Evolutionary conservation across 306 rosid genomes (phyloP), one percentile per base, ranked within the genome.

Genomic region (Glycine latifolia): DNA sequence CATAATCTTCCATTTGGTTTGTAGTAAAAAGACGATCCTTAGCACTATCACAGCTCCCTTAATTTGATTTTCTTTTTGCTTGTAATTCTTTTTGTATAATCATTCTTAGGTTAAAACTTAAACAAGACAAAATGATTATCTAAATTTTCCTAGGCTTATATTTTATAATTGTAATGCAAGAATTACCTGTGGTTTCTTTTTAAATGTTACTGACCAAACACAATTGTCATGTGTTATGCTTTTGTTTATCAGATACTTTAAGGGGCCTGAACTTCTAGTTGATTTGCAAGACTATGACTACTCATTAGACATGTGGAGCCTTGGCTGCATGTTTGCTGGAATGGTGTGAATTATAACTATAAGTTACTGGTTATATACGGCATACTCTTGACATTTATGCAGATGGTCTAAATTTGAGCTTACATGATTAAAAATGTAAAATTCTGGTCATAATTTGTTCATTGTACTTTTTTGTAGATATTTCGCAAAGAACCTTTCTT

Each of bases 261-360:
- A 91, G 90, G 97, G 97, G 11, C 94, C 97, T 31, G 97, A 91
- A 84, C 94, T 91, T 80, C 87, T 91, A 53, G 94, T 91, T 77
- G 97, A 91, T 85, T 84, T 91, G 86, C 97, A 90, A 90, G 94
- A 90, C 74, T 91, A 91, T 37, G 94, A 91, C 88, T 92, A 90
- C 72, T 90, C 94, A 72, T 89, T 94, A 83, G 98, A 94, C 89
- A 90, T 94, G 94, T 94, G 98, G 98, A 94, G 98, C 88, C 97
- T 94, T 59, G 98, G 98, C 85, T 94, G 98, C 88, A 94, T 94
- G 98, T 94, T 94, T 87, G 97, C 98, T 76, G 98, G 98, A 86
- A 94, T 94, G 97, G 98, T 94, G 77, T 86, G 91, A 65, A 76
- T 48, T 85, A 47, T 60, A 7, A 58, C 71, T 33, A 52, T 43